These are phyloP conservation scores for Pythium dissimile DNA, from an alignment of 352 stramenopile genomes.

Conservation along the genomic window DNA sequence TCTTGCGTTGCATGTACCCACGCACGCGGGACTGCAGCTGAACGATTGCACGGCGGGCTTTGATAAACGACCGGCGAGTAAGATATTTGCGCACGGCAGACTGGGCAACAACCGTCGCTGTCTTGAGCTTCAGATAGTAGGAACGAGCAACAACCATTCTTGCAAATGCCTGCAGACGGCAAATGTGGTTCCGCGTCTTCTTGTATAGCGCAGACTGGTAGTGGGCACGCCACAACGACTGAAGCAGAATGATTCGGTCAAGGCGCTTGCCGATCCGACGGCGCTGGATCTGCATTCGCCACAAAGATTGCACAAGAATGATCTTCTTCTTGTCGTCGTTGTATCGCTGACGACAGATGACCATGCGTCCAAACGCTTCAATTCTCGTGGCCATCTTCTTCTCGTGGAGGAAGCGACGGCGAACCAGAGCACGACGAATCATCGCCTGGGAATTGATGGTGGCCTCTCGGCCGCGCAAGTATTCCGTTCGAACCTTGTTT, in stretches of 20 bases:
- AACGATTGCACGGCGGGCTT: conserved; percentile 56
- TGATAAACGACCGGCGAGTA: conserved; percentile 57
- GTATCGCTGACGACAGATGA: conserved; percentile 72
- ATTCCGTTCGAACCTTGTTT: conserved; percentile 84
- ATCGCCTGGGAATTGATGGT: conserved; percentile 88
- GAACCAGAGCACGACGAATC: conserved; percentile 77
- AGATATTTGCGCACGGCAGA: conserved; percentile 66
- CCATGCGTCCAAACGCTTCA: conserved; percentile 78
- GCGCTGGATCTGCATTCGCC: conserved; percentile 68
- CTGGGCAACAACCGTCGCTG: conserved; percentile 62
- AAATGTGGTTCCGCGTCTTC: conserved; percentile 53
- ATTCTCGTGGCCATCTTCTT: conserved; percentile 88
- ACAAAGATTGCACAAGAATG: conserved; percentile 75
- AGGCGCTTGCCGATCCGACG: conserved; percentile 47
- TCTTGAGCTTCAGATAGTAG: conserved; percentile 49
- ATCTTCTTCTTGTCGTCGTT: conserved; percentile 57
- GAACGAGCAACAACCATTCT: conserved; percentile 60
- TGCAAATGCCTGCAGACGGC: conserved; percentile 59
- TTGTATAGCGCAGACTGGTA: conserved; percentile 52
- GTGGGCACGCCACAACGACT: conserved; percentile 78
- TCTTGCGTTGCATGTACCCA: conserved; percentile 54
- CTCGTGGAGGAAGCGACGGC: conserved; percentile 73
- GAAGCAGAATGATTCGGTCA: conserved; percentile 60
- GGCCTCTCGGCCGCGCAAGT: conserved; percentile 80
- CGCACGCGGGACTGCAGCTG: conserved; percentile 67